Base-by-base conservation (phyloP, 2,329 filamentous ascomycete genomes). In the Geosmithia flava region DNA sequence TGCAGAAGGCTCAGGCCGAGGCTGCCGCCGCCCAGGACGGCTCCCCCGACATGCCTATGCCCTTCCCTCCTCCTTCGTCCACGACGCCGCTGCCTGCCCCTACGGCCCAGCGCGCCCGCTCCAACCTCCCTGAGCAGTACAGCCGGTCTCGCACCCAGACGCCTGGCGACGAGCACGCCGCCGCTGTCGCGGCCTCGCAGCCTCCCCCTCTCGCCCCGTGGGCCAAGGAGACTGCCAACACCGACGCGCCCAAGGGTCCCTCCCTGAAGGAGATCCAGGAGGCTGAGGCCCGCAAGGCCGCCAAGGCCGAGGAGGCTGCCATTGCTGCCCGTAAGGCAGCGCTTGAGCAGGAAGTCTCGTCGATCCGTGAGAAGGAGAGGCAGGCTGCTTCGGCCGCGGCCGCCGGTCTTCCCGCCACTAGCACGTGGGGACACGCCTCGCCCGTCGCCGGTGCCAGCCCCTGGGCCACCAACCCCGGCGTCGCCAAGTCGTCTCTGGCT, bases 261-360 rank as follows among this genome's bases (percentile, higher is more conserved):
- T 96, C 90, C 51, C 71, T 98, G 53, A 95, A 89, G 68, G 90
- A 98, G 61, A 98, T 98, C 20, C 93, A 98, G 63, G 91, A 95
- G 64, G 84, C 87, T 4, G 93, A 98, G 64, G 91, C 91, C 37
- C 87, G 85, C 59, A 94, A 93, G 62, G 90, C 90, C 11, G 91
- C 91, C 47, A 87, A 94, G 66, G 83, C 80, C 13, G 91, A 97
- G 60, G 88, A 93, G 59, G 69, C 81, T 48, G 88, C 87, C 16
- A 81, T 83, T 37, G 84, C 87, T 42, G 77, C 84, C 51, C 85
- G 90, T 55, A 87, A 85, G 55, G 82, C 82, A 45, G 75, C 81
- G 16, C 78, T 87, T 10, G 89, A 97, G 65, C 87, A 87, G 61
- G 91, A 97, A 59, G 68, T 78, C 68, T 65, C 76, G 49, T 71